Conservation (phyloP, 2,329 filamentous ascomycete species). For the Colletotrichum tamarilloi region DNA sequence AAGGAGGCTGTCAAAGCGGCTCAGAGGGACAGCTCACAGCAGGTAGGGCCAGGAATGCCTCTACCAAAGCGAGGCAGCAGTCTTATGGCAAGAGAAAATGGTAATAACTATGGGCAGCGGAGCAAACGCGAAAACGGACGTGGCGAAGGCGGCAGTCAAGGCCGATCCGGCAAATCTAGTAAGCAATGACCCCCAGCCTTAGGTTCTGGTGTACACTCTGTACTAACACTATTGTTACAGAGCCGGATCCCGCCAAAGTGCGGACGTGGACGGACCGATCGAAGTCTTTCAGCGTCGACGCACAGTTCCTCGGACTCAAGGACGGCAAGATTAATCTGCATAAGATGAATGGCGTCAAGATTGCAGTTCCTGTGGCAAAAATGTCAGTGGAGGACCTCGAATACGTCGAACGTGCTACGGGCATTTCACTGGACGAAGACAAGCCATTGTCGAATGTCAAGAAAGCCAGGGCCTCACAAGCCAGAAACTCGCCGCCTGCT, state of each 20-base stretch:
- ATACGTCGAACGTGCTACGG: conserved; percentile 90
- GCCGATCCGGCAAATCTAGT: conserved; percentile 65
- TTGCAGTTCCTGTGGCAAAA: conserved; percentile 93
- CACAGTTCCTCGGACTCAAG: conserved; percentile 92
- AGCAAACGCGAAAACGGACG: conserved; percentile 75
- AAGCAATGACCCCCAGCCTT: conserved; percentile 51
- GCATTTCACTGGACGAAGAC: conserved; percentile 90
- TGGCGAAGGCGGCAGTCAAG: conserved; percentile 63
- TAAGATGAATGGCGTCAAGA: conserved; percentile 98
- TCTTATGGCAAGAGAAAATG: conserved; percentile 73
- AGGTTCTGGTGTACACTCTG: neutral
- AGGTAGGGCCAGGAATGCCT: conserved; percentile 81
- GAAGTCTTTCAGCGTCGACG: conserved; percentile 96
- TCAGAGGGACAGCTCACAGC: conserved; percentile 63
- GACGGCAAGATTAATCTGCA: conserved; percentile 98
- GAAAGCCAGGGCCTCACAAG: conserved; percentile 53
- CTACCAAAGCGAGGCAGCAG: conserved; percentile 85
- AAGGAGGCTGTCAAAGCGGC: conserved; percentile 79
- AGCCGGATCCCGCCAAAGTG: conserved; percentile 85
- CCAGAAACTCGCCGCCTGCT: conserved; percentile 44
- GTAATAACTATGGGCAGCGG: conserved; percentile 78
- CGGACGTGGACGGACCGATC: conserved; percentile 95
- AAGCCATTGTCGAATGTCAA: conserved; percentile 91
- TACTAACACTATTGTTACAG: conserved; percentile 54
- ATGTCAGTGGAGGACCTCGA: conserved; percentile 97